phyloP scores from a whole-genome alignment of 495 filamentous ascomycete species.

The Hyaloscypha variabilis region DNA sequence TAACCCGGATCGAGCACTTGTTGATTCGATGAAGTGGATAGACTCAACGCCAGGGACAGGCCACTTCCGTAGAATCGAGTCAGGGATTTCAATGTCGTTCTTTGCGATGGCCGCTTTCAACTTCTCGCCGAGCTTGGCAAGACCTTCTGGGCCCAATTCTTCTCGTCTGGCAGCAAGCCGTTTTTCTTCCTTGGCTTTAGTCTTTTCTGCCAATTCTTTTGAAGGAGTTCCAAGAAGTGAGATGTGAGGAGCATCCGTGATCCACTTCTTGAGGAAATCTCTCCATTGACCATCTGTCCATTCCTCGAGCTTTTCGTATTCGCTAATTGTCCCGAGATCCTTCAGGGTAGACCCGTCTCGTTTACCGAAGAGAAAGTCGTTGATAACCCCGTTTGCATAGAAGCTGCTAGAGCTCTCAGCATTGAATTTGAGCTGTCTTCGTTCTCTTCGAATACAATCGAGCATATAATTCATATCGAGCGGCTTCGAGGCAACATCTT shows the following conservation, averaged over 20 bases:
- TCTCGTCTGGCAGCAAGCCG: constrained; percentile 56
- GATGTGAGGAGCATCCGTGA: constrained; percentile 82
- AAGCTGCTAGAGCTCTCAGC: constrained; percentile 75
- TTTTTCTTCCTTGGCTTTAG: constrained; percentile 71
- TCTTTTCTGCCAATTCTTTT: constrained; percentile 64
- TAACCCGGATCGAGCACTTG: constrained; percentile 80
- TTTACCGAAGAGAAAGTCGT: constrained; percentile 88
- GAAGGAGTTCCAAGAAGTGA: constrained; percentile 88
- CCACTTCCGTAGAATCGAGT: constrained; percentile 76
- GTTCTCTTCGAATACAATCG: constrained; percentile 80
- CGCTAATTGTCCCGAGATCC: constrained; percentile 65
- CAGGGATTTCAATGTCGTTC: constrained; percentile 81
- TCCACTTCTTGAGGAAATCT: constrained; percentile 77
- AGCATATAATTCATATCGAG: constrained; percentile 87
- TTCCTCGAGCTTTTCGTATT: constrained; percentile 74
- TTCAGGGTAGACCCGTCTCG: constrained; percentile 80
- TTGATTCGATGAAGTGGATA: constrained; percentile 91
- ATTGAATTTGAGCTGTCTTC: constrained; percentile 75
- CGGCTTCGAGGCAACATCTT: constrained; percentile 74
- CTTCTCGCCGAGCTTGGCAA: constrained; percentile 72
- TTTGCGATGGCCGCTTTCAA: constrained; percentile 78
- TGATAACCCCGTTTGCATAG: constrained; percentile 80
- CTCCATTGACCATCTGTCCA: constrained; percentile 89
- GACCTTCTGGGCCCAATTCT: constrained; percentile 50
- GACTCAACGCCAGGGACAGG: constrained; percentile 80